phyloP scores from a whole-genome alignment of 257 asterid genomes.

The Nicotiana paniculata region DNA sequence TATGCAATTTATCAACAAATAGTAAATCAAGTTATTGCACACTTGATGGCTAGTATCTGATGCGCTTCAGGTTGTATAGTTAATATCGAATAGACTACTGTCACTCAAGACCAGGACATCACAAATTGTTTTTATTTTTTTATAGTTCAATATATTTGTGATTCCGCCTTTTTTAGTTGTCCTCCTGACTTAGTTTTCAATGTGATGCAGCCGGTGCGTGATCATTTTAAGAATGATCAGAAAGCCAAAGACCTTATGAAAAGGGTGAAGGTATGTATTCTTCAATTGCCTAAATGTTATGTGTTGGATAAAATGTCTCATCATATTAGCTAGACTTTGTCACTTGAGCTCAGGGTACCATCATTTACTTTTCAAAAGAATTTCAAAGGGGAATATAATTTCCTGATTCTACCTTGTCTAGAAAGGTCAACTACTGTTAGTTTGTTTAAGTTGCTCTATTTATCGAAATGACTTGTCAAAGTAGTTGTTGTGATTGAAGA shows the following conservation, averaged over 20 bases:
- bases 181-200: not conserved
- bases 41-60: not conserved
- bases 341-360: not conserved
- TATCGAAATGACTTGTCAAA: not conserved
- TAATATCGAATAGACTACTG: not conserved
- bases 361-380: not conserved
- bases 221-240: conserved; percentile 59
- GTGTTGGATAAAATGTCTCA: not conserved
- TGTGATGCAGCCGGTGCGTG: conserved; percentile 66
- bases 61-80: not conserved
- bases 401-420: not conserved
- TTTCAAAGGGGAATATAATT: not conserved
- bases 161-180: not conserved
- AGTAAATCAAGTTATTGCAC: not conserved
- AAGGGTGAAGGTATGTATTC: conserved; percentile 59
- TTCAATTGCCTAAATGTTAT: not conserved
- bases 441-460: not conserved
- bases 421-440: not conserved
- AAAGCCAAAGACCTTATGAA: conserved; percentile 64
- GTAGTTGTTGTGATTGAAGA: not conserved
- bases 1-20: not conserved
- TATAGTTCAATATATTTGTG: not conserved
- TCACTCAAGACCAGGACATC: not conserved
- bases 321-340: not conserved
- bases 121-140: not conserved